A percentile compares a stretch with the other conserved stretches of the same genome.
phyloP scores from a whole-genome alignment of 2,329 filamentous ascomycete genomes.

The Sporothrix mexicana region DNA sequence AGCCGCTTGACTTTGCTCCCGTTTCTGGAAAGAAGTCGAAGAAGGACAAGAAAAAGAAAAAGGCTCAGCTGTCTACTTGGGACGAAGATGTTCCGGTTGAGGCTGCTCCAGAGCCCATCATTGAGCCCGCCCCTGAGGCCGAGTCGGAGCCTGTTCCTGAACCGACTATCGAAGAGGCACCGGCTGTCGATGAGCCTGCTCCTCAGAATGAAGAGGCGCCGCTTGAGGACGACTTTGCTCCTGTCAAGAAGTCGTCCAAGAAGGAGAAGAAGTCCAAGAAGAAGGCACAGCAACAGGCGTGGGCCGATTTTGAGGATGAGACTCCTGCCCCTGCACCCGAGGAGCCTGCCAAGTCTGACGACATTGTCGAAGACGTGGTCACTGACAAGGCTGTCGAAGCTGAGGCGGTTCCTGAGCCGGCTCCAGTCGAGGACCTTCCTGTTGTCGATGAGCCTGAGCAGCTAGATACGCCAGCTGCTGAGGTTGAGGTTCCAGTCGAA shows the following conservation, averaged over 20 bases:
- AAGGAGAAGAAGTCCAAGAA: conserved; percentile 29
- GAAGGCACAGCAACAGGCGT: conserved; percentile 25
- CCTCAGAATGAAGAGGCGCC: not conserved
- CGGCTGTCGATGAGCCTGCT: not conserved
- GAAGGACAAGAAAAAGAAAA: conserved; percentile 34
- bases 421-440: conserved; percentile 9
- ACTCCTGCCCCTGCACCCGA: not conserved
- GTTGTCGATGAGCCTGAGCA: not conserved
- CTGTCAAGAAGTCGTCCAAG: conserved; percentile 21
- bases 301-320: conserved; percentile 18
- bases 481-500: not conserved
- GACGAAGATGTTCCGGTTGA: conserved; percentile 26
- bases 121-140: not conserved
- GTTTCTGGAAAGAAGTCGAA: conserved; percentile 30
- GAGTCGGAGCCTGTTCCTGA: not conserved
- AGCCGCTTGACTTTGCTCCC: not conserved
- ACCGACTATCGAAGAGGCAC: not conserved
- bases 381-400: not conserved
- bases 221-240: not conserved
- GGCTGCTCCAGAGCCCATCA: not conserved
- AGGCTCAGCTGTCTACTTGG: not conserved
- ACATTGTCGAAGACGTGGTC: not conserved
- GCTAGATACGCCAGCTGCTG: not conserved
- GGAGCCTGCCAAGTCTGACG: not conserved
- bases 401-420: not conserved